Evolutionary conservation across 2,329 filamentous ascomycete species (phyloP), one percentile per base, ranked within the genome.

Genomic region (Talaromyces marneffei): DNA sequence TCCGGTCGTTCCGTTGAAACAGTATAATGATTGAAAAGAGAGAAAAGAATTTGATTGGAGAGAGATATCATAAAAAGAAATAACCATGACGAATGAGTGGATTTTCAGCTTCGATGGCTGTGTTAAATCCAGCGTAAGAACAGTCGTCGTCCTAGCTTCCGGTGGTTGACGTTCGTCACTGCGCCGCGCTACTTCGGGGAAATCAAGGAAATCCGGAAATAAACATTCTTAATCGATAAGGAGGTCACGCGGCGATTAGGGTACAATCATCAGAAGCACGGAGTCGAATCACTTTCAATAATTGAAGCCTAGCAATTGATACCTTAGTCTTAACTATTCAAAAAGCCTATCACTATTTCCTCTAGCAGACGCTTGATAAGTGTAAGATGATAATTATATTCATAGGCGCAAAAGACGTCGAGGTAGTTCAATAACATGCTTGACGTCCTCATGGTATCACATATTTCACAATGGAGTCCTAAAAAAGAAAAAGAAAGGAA

Each of bases 211-310:
- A 10, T 35, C 33, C 52, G 33, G 52, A 25, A 37, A 40, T 55
- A 39, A 39, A 29, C 31, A 57, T 18, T 18, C 3, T 4, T 23
- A 31, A 35, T 25, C 16, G 44, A 52, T 52, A 39, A 27, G 7
- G 16, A 40, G n/a, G n/a, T 59, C 57, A 59, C 57, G 57, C 53
- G 57, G 14, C 8, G 57, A 59, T 59, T 53, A 53, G 57, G 25
- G 18, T 20, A 42, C 33, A n/a, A n/a, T n/a, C n/a, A n/a, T n/a
- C n/a, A n/a, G n/a, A n/a, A n/a, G n/a, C n/a, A n/a, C n/a, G n/a
- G n/a, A n/a, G n/a, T n/a, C n/a, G n/a, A n/a, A n/a, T n/a, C n/a
- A n/a, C n/a, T n/a, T n/a, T n/a, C n/a, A n/a, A n/a, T n/a, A n/a
- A n/a, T n/a, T n/a, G n/a, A n/a, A n/a, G n/a, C n/a, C n/a, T n/a